Base-by-base conservation (phyloP, 2,329 filamentous ascomycete genomes). In the Coniella vitis region DNA sequence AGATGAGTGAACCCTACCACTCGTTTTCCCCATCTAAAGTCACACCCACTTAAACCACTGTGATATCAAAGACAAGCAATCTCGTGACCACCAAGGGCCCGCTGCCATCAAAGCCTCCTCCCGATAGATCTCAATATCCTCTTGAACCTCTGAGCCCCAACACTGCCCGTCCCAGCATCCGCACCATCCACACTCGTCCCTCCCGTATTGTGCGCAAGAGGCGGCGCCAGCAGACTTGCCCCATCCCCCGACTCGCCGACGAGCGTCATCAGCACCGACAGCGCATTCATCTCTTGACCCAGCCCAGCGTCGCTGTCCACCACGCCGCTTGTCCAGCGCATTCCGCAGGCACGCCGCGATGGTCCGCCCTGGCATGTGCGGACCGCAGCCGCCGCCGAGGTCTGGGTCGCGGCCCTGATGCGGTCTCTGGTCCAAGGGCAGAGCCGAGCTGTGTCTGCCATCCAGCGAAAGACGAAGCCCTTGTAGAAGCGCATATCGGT, bases 401-500 rank as follows among this genome's bases (percentile, higher is more conserved):
- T 73, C 48, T 69, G 67, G 7, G 89, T 69, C 29, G 79, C 72
- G 1, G 79, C 74, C 49, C 77, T 65, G 55, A 89, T 81, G 14
- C 61, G 67, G 1, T 72, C 65, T 36, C 65, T 65, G 1, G 77
- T 81, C 39, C 73, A 74, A 0, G 85, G 84, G 0, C 79, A 82
- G n/a, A 87, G 49, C 55, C 83, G 73, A 2, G 78, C 75, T 1
- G 77, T 72, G 19, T 75, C 71, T 4, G 78, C 72, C 56, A 88
- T 69, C 80, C 83, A 86, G 36, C 81, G 76, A 56, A 81, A 74
- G 16, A 87, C 69, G 50, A 83, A 82, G 35, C 83, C 84, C 65
- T 87, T 87, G 75, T 85, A 90, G 2, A 79, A 79, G 52, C 79
- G 65, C 72, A 89, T 86, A 58, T 91, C 87, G 41, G 77, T 72